Evolutionary conservation across 495 filamentous ascomycete genomes (phyloP), one percentile per base, ranked within the genome.

Genomic region (Hyphodiscus hymeniophilus): DNA sequence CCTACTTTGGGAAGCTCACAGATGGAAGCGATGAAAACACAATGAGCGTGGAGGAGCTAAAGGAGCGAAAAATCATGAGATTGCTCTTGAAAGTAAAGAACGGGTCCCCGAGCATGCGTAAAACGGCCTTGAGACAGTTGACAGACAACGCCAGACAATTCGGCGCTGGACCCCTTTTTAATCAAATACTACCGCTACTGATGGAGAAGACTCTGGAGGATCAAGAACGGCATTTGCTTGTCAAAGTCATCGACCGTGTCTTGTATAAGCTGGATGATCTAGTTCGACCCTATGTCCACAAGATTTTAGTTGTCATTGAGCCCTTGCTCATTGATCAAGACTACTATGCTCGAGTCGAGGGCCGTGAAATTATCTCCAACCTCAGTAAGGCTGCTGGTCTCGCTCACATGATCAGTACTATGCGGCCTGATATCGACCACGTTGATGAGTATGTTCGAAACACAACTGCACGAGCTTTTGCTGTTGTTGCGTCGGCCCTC

Each of bases 161-260:
- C 61, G 94, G 94, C 38, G 89, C 94, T 26, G 91, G 88, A 0
- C 76, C 94, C 23, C 76, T 97, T 7, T 99, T 99, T 72, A 94
- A 96, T 66, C 94, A 99, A 65, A 97, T 99, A 50, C 77, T 99
- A 18, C 94, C 92, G 0, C 66, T 99, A 47, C 79, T 99, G 32
- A 97, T 99, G 94, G 94, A 99, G 70, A 95, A 94, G 68, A 92
- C 89, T 2, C 69, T 99, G 24, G 94, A 99, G 63, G 94, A 99
- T 54, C 94, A 99, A 66, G 94, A 99, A 66, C 89, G 94, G 54
- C 94, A 99, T 75, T 65, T 99, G 63, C 79, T 99, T 31, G 94
- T 97, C 66, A 99, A 99, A 71, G 94, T 99, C 60, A 96, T 99
- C 64, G 94, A 97, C 60, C 87, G 94, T 63, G 87, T 97, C 46